Evolutionary conservation across 2,329 filamentous ascomycete species (phyloP).

Genomic region (Hypoxylon sp.): DNA sequence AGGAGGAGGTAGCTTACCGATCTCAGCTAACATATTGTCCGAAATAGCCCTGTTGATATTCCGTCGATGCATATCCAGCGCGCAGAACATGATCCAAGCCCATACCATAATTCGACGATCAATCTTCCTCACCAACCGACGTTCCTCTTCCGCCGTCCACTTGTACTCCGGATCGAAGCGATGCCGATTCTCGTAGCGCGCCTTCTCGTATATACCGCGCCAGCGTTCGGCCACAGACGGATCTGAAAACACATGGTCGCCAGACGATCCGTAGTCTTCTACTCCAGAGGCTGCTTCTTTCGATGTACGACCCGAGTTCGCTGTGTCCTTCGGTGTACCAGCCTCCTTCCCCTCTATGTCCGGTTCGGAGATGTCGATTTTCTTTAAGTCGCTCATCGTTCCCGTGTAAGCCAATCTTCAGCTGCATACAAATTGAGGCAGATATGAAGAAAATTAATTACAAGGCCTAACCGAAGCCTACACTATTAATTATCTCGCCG

Average conservation of each 20-base stretch:
- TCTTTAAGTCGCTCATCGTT: slow-evolving; percentile 25
- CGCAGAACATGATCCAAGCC: slow-evolving; percentile 51
- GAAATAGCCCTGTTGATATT: slow-evolving; percentile 55
- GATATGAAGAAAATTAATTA: not conserved
- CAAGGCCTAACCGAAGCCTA: not conserved
- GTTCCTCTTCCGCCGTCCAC: slow-evolving; percentile 72
- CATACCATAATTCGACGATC: slow-evolving; percentile 55
- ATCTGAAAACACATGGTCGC: slow-evolving; percentile 65
- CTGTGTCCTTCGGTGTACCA: slow-evolving; percentile 10
- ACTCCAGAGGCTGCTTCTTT: slow-evolving; percentile 25
- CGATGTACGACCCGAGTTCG: slow-evolving; percentile 11
- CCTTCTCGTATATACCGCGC: slow-evolving; percentile 67
- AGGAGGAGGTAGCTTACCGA: slow-evolving; percentile 48
- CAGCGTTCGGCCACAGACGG: slow-evolving; percentile 68
- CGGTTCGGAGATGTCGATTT: slow-evolving; percentile 24
- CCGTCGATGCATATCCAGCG: slow-evolving; percentile 48
- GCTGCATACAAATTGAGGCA: not conserved
- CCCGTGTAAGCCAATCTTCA: not conserved
- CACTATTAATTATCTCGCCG: not conserved
- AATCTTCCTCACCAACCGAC: slow-evolving; percentile 67
- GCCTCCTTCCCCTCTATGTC: slow-evolving; percentile 25
- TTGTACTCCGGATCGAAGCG: slow-evolving; percentile 70
- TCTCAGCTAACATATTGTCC: slow-evolving; percentile 57
- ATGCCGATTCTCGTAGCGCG: slow-evolving; percentile 71
- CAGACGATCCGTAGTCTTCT: slow-evolving; percentile 53